Base-by-base conservation (phyloP, 495 filamentous ascomycete species). In the Neurospora sp. region DNA sequence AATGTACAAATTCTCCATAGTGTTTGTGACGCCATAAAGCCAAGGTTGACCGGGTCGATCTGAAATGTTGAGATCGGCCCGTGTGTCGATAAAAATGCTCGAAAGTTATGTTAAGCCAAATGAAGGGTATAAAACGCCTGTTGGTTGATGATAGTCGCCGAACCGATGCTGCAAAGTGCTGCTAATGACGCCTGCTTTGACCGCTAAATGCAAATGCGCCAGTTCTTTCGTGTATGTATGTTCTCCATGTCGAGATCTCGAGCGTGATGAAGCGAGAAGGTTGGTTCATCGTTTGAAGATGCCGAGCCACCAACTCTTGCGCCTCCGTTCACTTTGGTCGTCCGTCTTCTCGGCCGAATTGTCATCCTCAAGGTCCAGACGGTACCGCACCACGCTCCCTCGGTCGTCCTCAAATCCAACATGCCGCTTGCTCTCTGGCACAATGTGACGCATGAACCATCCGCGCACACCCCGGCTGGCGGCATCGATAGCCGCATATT, bases 401-500 rank as follows among this genome's bases (percentile, higher is more conserved):
- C 79, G 76, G 73, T 88, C 86, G 71, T 85, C 83, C 76, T 86
- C 84, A 68, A 88, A 88, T 7, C 81, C 78, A 18, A 86, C 71
- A 35, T 82, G 81, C 20, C 86, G 72, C 68, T 77, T 80, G 42
- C 78, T 78, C 39, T 88, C 86, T 14, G 87, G 87, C 10, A 88
- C 80, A 2, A 87, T 73, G 68, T 86, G 80, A 39, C 83, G 83
- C 76, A 86, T 82, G 16, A 87, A 73, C 85, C 86, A 88, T 7
- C 87, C 87, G 70, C 82, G 81, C 9, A 88, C 78, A 6, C 87
- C 87, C 42, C 80, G 80, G 40, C 81, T 83, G 4, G 87, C 87
- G 1, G 86, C 85, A 71, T 88, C 87, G 68, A 88, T 88, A 27
- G 87, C 87, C 1, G 87, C 87, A 76, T 88, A 88, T 75, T 88